Evolutionary conservation across 768 basidiomycete species (phyloP).

Genomic region (Leccinellum albellum): DNA sequence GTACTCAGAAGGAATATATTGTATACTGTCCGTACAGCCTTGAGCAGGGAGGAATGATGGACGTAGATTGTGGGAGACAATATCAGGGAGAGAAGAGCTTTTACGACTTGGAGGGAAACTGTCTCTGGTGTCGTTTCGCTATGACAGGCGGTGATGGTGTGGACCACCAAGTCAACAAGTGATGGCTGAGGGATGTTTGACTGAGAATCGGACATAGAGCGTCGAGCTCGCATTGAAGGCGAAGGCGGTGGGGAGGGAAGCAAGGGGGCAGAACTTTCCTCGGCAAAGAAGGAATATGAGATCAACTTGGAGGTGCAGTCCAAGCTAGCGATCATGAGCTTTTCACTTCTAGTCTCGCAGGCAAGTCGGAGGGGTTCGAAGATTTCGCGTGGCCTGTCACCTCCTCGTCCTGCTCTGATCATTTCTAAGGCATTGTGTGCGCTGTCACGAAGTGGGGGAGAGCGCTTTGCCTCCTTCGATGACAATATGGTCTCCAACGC

Average conservation of each 20-base stretch:
- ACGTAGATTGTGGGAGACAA: slow-evolving; percentile 84
- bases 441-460: slow-evolving; percentile 75
- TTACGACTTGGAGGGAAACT: slow-evolving; percentile 95
- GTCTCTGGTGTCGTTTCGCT: slow-evolving; percentile 83
- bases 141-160: slow-evolving; percentile 92
- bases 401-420: slow-evolving; percentile 70
- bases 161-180: slow-evolving; percentile 88
- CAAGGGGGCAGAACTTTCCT: slow-evolving; percentile 43
- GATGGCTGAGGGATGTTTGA: slow-evolving; percentile 57
- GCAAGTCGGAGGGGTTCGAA: slow-evolving; percentile 95
- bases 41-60: slow-evolving; percentile 93
- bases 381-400: slow-evolving; percentile 77
- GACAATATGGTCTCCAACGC: slow-evolving; percentile 83
- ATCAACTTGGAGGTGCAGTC: slow-evolving; percentile 98
- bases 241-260: slow-evolving; percentile 77
- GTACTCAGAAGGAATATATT: slow-evolving; percentile 92
- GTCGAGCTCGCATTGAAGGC: slow-evolving; percentile 46
- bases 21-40: slow-evolving; percentile 96
- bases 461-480: slow-evolving; percentile 86
- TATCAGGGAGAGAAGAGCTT: slow-evolving; percentile 85
- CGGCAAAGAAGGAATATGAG: slow-evolving; percentile 94
- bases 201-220: slow-evolving; percentile 44
- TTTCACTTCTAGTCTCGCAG: slow-evolving; percentile 92
- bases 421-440: slow-evolving; percentile 80
- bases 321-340: slow-evolving; percentile 92